Evolutionary conservation across 2,329 filamentous ascomycete genomes (phyloP).

Genomic region (Neonectria magnoliae): DNA sequence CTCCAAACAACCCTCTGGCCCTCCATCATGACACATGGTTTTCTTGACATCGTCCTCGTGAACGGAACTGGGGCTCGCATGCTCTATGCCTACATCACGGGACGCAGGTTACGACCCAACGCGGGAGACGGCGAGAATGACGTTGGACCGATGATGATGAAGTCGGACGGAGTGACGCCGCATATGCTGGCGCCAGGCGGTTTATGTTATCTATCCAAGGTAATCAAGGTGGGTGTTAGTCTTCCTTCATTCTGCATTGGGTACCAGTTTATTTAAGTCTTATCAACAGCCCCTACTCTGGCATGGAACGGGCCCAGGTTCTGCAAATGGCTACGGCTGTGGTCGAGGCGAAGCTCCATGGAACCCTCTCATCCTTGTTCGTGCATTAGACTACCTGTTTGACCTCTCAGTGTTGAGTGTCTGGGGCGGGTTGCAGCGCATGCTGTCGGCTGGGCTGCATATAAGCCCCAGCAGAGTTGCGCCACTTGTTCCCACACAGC

Average conservation of each 20-base stretch:
- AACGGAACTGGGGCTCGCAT: conserved; percentile 71
- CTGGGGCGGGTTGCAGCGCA: conserved; percentile 3
- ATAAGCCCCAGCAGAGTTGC: not conserved
- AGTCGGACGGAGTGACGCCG: conserved; percentile 70
- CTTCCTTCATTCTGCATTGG: too few species aligned
- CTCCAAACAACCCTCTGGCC: not conserved
- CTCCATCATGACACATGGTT: conserved; percentile 17
- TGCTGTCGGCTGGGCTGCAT: conserved; percentile 6
- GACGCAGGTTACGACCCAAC: conserved; percentile 57
- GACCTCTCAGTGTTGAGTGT: not conserved
- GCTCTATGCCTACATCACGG: conserved; percentile 76
- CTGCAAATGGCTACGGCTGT: too few species aligned
- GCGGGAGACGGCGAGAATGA: conserved; percentile 67
- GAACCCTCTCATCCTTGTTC: too few species aligned
- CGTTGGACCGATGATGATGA: conserved; percentile 44
- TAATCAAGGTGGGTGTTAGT: too few species aligned
- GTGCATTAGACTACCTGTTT: not conserved
- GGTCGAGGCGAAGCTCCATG: too few species aligned
- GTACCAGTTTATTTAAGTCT: too few species aligned
- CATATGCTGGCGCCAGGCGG: conserved; percentile 72
- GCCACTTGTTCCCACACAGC: not conserved
- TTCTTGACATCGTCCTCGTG: conserved; percentile 68
- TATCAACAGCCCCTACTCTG: too few species aligned
- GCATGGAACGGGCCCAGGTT: too few species aligned
- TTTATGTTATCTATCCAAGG: too few species aligned